Conservation (phyloP, 345 rosid genomes). For the Turritis glabra region DNA sequence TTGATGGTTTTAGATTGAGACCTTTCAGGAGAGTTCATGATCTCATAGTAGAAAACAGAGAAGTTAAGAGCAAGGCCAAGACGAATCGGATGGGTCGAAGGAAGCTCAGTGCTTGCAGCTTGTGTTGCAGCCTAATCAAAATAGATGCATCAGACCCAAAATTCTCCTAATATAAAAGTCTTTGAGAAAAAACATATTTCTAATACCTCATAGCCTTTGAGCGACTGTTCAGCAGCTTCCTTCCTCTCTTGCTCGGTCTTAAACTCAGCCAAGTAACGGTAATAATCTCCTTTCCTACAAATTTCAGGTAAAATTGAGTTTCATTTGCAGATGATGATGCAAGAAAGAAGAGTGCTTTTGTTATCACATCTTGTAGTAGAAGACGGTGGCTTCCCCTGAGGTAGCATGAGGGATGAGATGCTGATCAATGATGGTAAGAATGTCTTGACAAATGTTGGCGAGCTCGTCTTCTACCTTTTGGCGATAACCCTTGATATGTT, state of each 20-base stretch:
- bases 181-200: not conserved
- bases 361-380: constrained; percentile 87
- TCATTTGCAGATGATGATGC: not conserved
- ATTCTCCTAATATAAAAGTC: not conserved
- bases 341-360: constrained; percentile 15
- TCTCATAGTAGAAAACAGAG: constrained; percentile 98
- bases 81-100: constrained; percentile 97
- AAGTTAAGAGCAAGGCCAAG: constrained; percentile 99
- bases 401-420: constrained; percentile 80
- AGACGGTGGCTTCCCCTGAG: constrained; percentile 94
- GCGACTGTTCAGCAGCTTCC: constrained; percentile 87
- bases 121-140: constrained; percentile 78
- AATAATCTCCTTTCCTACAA: constrained; percentile 91
- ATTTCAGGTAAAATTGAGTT: not conserved
- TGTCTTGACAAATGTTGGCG: constrained; percentile 77
- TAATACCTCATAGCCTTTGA: constrained; percentile 89
- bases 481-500: constrained; percentile 75
- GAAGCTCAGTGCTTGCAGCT: constrained; percentile 85
- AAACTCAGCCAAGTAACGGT: constrained; percentile 93
- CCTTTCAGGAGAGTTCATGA: constrained; percentile 99
- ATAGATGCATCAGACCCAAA: not conserved
- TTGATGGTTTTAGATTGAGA: constrained; percentile 11
- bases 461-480: constrained; percentile 96
- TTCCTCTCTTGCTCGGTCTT: constrained; percentile 87
- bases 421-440: constrained; percentile 79